These are phyloP conservation scores for Acrocalymma vagum DNA, from an alignment of 2,329 filamentous ascomycete species.

Conservation along the genomic window DNA sequence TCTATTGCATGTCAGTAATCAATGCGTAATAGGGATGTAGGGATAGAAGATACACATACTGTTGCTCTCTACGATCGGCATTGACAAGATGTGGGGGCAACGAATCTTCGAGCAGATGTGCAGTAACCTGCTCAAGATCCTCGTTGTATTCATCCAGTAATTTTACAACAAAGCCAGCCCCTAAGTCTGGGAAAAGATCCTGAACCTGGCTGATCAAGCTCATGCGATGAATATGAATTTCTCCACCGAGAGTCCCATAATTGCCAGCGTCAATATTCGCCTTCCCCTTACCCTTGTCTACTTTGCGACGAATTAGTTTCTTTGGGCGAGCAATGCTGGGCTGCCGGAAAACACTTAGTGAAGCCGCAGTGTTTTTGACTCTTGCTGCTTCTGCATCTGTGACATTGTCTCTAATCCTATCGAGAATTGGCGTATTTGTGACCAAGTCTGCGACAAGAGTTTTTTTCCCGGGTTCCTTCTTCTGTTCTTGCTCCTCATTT, in stretches of 20 bases:
- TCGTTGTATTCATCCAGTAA: slow-evolving; percentile 82
- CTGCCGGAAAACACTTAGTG: slow-evolving; percentile 66
- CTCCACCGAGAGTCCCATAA: slow-evolving; percentile 46
- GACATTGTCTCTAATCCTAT: slow-evolving; percentile 66
- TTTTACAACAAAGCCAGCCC: slow-evolving; percentile 80
- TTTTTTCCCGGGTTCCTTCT: slow-evolving; percentile 47
- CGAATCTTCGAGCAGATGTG: slow-evolving; percentile 81
- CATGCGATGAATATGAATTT: slow-evolving; percentile 80
- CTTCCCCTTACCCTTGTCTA: slow-evolving; percentile 72
- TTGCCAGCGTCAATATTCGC: slow-evolving; percentile 44
- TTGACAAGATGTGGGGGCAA: slow-evolving; percentile 73
- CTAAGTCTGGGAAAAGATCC: slow-evolving; percentile 89
- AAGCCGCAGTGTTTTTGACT: slow-evolving; percentile 67
- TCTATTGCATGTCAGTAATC: slow-evolving; percentile 25
- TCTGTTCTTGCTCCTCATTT: slow-evolving; percentile 69
- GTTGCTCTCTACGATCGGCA: slow-evolving; percentile 70
- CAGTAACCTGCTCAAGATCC: slow-evolving; percentile 79
- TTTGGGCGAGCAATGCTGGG: slow-evolving; percentile 61
- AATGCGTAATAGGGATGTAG: not conserved
- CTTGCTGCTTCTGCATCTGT: slow-evolving; percentile 61
- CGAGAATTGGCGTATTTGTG: slow-evolving; percentile 79
- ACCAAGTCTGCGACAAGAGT: slow-evolving; percentile 85
- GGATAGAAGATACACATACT: slow-evolving; percentile 51
- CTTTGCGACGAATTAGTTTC: slow-evolving; percentile 63
- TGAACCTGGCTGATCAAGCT: slow-evolving; percentile 90